phyloP scores from a whole-genome alignment of 306 rosid species.

The Dalbergia oliveri region DNA sequence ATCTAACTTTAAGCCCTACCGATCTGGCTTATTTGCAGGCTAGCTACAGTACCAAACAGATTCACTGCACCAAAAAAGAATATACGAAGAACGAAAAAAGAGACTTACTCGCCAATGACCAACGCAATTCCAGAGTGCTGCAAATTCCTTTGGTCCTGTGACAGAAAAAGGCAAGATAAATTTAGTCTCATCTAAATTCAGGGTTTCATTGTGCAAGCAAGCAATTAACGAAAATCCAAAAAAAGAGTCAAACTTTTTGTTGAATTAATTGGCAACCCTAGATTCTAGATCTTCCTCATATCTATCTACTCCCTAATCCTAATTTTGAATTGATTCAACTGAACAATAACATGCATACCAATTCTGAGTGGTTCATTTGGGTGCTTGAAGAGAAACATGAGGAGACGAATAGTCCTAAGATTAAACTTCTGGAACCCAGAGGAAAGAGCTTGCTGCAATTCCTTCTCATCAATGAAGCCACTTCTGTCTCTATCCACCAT shows the following conservation, averaged over 20 bases:
- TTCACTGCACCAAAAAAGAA: background rate
- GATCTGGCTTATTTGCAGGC: background rate
- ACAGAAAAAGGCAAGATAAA: constrained; percentile 6
- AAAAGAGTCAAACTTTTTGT: background rate
- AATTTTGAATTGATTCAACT: background rate
- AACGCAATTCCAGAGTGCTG: constrained; percentile 85
- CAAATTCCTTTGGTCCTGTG: constrained; percentile 79
- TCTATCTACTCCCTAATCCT: background rate
- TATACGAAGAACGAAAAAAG: constrained; percentile 9
- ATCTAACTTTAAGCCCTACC: background rate
- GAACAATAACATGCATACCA: constrained; percentile 49
- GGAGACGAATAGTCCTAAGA: constrained; percentile 82
- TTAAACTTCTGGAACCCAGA: constrained; percentile 73
- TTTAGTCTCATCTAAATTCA: background rate
- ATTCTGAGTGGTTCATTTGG: constrained; percentile 59
- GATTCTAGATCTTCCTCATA: background rate
- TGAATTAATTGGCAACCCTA: background rate
- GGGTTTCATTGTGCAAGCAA: background rate
- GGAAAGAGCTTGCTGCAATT: constrained; percentile 87
- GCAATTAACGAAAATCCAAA: constrained; percentile 15
- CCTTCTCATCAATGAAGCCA: constrained; percentile 80
- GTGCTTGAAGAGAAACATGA: constrained; percentile 77
- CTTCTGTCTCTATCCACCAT: constrained; percentile 86
- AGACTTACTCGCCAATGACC: constrained; percentile 87
- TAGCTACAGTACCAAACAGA: background rate